A percentile compares a stretch with the other conserved stretches of the same genome.
These are phyloP conservation scores for Termitomyces sp. DNA, from an alignment of 768 basidiomycete species.

Conservation along the genomic window DNA sequence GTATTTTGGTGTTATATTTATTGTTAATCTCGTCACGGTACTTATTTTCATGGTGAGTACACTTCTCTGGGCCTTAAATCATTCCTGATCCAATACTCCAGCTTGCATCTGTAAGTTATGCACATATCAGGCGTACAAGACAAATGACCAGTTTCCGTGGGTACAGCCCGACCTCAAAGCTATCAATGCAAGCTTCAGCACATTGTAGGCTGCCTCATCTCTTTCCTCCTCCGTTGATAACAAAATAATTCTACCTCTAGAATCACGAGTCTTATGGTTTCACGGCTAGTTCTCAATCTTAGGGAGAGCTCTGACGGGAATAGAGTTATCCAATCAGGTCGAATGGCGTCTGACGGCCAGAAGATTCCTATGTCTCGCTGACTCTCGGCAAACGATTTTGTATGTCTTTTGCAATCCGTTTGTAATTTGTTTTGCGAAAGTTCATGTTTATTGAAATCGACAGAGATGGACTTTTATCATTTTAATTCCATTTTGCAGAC, in stretches of 20 bases:
- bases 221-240: background rate
- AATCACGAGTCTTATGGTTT: conserved; percentile 32
- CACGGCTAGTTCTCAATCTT: conserved; percentile 31
- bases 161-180: conserved; percentile 29
- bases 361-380: background rate
- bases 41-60: conserved; percentile 26
- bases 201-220: conserved; percentile 19
- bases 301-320: background rate
- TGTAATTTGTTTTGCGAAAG: background rate
- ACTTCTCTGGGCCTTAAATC: too few relatives aligned
- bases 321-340: background rate
- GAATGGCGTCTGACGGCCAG: background rate
- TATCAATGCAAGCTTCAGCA: conserved; percentile 32
- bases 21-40: conserved; percentile 26
- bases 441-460: background rate
- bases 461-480: background rate
- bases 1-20: conserved; percentile 28
- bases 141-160: background rate
- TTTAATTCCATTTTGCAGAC: background rate
- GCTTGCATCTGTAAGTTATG: background rate
- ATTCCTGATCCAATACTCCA: background rate
- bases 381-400: background rate
- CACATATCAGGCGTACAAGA: background rate
- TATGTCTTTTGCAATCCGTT: background rate
- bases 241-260: conserved; percentile 5